Evolutionary conservation across 75 land plant genomes (phyloP).

Genomic region (Pseudotsuga menziesii): DNA sequence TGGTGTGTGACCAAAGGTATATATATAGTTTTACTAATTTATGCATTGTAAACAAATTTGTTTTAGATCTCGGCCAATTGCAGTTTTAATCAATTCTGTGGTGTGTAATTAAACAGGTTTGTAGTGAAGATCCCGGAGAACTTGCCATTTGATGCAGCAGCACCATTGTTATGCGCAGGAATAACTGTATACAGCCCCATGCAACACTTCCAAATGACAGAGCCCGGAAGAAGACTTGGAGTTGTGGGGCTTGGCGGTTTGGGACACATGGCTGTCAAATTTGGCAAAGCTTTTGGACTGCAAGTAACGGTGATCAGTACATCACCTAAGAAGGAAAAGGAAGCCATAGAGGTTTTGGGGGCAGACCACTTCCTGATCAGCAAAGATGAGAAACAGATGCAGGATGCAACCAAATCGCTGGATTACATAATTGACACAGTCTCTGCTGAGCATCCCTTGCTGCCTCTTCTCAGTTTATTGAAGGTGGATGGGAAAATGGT

Average conservation of each 20-base stretch:
- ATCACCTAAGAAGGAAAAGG: constrained; percentile 39
- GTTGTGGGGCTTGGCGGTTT: constrained; percentile 58
- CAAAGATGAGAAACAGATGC: constrained; percentile 32
- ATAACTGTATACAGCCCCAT: constrained; percentile 44
- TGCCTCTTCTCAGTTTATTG: constrained; percentile 35
- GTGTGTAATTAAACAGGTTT: not conserved
- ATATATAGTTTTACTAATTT: not conserved
- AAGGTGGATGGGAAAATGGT: constrained; percentile 52
- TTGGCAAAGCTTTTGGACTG: constrained; percentile 52
- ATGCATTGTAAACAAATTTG: no score
- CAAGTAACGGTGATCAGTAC: constrained; percentile 53
- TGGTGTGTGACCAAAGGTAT: constrained; percentile 44
- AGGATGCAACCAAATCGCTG: constrained; percentile 28
- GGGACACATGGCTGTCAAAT: constrained; percentile 57
- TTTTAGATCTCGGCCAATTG: no score
- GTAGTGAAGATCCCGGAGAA: constrained; percentile 19
- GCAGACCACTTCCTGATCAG: constrained; percentile 47
- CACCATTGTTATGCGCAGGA: constrained; percentile 38
- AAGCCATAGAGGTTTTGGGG: constrained; percentile 32
- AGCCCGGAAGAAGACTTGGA: constrained; percentile 31
- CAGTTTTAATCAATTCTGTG: not conserved
- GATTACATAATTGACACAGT: constrained; percentile 44
- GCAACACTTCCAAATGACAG: constrained; percentile 25
- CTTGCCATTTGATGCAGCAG: constrained; percentile 30
- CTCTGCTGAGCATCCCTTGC: constrained; percentile 48